Evolutionary conservation across 2,329 filamentous ascomycete species (phyloP).

Genomic region (Colletotrichum camelliae): DNA sequence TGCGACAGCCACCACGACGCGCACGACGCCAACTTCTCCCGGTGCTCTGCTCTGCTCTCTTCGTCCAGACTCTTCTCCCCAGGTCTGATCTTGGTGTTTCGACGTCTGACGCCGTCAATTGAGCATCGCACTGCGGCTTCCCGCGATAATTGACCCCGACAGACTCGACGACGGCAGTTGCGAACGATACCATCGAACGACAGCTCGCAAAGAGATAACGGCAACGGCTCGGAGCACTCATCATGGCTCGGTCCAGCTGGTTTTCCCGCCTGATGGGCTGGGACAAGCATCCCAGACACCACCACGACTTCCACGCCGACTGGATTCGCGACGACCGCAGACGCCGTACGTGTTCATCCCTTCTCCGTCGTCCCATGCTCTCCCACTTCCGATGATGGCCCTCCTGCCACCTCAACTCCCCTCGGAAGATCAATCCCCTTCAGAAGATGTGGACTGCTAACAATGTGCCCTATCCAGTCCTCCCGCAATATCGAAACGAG

Average conservation of each 20-base stretch:
- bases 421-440: no score
- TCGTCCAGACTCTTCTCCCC: background rate
- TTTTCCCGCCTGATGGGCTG: constrained; percentile 36
- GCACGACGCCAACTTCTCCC: background rate
- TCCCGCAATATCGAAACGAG: constrained; percentile 67
- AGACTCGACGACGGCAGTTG: background rate
- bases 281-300: constrained; percentile 35
- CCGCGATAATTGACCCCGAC: background rate
- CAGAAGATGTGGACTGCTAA: background rate
- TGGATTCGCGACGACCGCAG: constrained; percentile 49
- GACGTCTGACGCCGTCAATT: background rate
- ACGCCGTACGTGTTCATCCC: constrained; percentile 40
- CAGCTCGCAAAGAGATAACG: background rate
- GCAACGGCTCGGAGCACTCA: background rate
- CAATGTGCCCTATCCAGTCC: constrained; percentile 51
- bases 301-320: constrained; percentile 33
- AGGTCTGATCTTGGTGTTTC: background rate
- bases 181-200: background rate
- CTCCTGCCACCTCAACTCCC: background rate
- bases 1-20: background rate
- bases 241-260: constrained; percentile 36
- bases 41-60: background rate
- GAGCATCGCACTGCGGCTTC: background rate
- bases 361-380: background rate
- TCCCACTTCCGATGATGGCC: background rate